A percentile compares a stretch with the other conserved stretches of the same genome.
Evolutionary conservation across 1,139 yeast species (phyloP).

Genomic region (Blastobotrys elegans): DNA sequence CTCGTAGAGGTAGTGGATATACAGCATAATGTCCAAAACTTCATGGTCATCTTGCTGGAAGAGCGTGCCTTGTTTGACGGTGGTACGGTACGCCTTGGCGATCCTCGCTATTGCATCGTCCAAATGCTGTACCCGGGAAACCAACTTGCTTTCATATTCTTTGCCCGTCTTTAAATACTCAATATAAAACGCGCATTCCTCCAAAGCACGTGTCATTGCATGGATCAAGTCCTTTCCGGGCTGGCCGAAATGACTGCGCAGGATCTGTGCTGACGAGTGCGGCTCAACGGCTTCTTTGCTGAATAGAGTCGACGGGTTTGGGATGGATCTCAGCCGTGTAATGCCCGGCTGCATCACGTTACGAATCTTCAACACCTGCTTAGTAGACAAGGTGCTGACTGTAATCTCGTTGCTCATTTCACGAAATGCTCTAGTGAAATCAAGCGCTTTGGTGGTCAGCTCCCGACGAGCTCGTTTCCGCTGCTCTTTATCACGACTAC

Average conservation of each 20-base stretch:
- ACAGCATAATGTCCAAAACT: slow-evolving; percentile 19
- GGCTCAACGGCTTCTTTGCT: slow-evolving; percentile 7
- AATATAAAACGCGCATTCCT: slow-evolving; percentile 1
- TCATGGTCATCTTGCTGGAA: slow-evolving; percentile 16
- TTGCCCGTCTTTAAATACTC: slow-evolving; percentile 15
- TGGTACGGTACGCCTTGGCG: slow-evolving; percentile 13
- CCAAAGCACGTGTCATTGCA: slow-evolving; percentile 5
- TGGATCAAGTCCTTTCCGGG: slow-evolving; percentile 4
- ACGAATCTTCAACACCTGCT: slow-evolving; percentile 36
- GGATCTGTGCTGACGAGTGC: not conserved
- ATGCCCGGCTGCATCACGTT: slow-evolving; percentile 39
- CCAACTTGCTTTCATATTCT: not conserved
- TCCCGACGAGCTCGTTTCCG: slow-evolving; percentile 22
- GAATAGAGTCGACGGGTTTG: slow-evolving; percentile 30
- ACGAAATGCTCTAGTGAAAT: slow-evolving; percentile 40
- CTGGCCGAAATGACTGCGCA: slow-evolving; percentile 1
- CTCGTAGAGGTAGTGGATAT: slow-evolving; percentile 22
- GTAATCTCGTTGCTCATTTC: slow-evolving; percentile 43
- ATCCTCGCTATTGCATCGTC: slow-evolving; percentile 14
- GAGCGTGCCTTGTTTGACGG: slow-evolving; percentile 10
- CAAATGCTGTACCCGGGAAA: not conserved
- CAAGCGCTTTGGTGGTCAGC: slow-evolving; percentile 34
- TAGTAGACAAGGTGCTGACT: slow-evolving; percentile 35
- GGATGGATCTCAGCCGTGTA: slow-evolving; percentile 41
- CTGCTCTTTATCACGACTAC: slow-evolving; percentile 15